Evolutionary conservation across 768 basidiomycete genomes (phyloP).

Genomic region (Punctularia strigosozonata): DNA sequence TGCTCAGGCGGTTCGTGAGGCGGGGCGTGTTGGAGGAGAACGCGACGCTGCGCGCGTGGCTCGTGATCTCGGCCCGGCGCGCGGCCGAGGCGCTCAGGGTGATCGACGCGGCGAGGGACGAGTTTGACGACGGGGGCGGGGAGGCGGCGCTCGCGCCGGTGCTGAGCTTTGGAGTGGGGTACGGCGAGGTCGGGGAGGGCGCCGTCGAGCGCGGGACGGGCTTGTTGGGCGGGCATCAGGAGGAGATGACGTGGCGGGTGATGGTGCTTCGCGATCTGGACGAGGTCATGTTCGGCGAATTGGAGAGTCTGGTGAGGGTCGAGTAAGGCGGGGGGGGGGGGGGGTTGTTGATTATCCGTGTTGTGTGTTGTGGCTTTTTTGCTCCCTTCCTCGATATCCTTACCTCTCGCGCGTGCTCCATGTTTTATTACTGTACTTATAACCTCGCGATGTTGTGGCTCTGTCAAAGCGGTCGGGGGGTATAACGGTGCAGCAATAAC

Average conservation of each 20-base stretch:
- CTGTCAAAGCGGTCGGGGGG: too few relatives aligned
- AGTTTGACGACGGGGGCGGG: conserved; percentile 56
- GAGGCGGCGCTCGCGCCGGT: conserved; percentile 41
- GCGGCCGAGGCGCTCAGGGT: conserved; percentile 70
- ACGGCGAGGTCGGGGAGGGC: conserved; percentile 59
- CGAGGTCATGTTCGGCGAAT: conserved; percentile 59
- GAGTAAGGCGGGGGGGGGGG: too few relatives aligned
- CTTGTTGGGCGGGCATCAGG: conserved; percentile 60
- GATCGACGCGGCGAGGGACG: conserved; percentile 64
- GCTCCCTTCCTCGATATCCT: too few relatives aligned
- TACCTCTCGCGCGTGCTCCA: too few relatives aligned
- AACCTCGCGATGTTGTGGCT: too few relatives aligned
- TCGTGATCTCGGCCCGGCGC: conserved; percentile 46
- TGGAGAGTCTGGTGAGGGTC: conserved; percentile 69
- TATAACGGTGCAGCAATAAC: too few relatives aligned
- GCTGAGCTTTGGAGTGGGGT: conserved; percentile 79
- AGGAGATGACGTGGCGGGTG: conserved; percentile 54
- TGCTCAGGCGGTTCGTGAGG: conserved; percentile 64
- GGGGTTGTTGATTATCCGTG: too few relatives aligned
- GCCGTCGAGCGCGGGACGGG: conserved; percentile 64
- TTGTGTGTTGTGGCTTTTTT: too few relatives aligned
- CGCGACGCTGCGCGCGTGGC: conserved; percentile 40
- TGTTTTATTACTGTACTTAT: too few relatives aligned
- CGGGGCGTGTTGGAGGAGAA: conserved; percentile 41
- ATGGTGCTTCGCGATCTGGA: conserved; percentile 53